Evolutionary conservation across 2,329 filamentous ascomycete species (phyloP).

Genomic region (Penicillium sp.): DNA sequence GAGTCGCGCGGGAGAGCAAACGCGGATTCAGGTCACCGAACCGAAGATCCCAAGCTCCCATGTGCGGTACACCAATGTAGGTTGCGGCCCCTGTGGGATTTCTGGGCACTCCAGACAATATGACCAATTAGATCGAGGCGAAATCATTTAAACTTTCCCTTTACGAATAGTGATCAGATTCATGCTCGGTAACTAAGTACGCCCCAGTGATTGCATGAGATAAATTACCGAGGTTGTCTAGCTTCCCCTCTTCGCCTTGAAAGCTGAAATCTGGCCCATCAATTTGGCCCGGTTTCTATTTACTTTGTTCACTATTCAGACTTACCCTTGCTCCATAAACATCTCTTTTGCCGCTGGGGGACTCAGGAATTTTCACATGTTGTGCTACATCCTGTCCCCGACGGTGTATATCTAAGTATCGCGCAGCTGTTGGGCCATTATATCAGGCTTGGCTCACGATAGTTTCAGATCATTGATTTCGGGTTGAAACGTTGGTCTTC

Average conservation of each 20-base stretch:
- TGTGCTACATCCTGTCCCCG: neutral
- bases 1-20: neutral
- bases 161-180: neutral
- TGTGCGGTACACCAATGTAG: no score
- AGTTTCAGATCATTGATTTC: neutral
- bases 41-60: neutral
- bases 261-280: neutral
- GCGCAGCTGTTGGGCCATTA: neutral
- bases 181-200: neutral
- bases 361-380: conserved; percentile 2
- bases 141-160: neutral
- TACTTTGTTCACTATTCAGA: neutral
- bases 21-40: neutral
- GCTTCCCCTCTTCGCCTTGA: conserved; percentile 3
- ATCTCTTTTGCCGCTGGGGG: neutral
- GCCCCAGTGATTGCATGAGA: neutral
- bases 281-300: neutral
- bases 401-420: neutral
- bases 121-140: neutral
- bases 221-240: conserved; percentile 9
- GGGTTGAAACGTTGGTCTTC: neutral
- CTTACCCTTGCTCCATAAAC: neutral
- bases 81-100: neutral
- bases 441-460: neutral
- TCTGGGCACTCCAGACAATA: neutral